Evolutionary conservation across 306 rosid species (phyloP).

Genomic region (Lotus japonicus): DNA sequence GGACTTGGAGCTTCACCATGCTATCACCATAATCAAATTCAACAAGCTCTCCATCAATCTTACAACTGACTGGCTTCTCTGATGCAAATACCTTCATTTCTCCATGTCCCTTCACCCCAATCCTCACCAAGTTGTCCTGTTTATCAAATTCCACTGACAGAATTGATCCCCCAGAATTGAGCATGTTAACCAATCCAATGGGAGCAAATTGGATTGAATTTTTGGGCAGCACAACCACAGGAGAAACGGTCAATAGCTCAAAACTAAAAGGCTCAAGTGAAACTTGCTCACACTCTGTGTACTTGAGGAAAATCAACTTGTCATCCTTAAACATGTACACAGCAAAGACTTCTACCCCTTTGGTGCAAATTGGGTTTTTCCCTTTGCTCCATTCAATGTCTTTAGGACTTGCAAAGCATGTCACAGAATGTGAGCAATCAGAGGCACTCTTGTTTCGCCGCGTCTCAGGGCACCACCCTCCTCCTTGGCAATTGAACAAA

Average conservation of each 20-base stretch:
- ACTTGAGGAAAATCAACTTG: constrained; percentile 45
- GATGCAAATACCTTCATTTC: constrained; percentile 55
- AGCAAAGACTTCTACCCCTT: constrained; percentile 43
- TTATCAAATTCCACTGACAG: constrained; percentile 36
- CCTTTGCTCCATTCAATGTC: constrained; percentile 61
- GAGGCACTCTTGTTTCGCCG: constrained; percentile 48
- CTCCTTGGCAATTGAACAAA: constrained; percentile 75
- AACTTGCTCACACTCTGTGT: constrained; percentile 34
- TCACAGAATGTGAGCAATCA: constrained; percentile 32
- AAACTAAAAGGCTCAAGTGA: constrained; percentile 50
- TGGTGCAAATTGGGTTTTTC: constrained; percentile 28
- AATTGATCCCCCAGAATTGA: constrained; percentile 63
- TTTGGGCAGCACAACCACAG: constrained; percentile 23
- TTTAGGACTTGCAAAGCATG: constrained; percentile 44
- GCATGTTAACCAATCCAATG: constrained; percentile 67
- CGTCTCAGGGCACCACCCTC: constrained; percentile 63
- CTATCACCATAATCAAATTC: constrained; percentile 43
- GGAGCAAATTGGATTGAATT: constrained; percentile 45
- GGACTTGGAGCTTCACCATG: constrained; percentile 40
- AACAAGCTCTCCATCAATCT: constrained; percentile 40
- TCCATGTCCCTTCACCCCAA: constrained; percentile 49
- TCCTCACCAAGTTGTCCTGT: constrained; percentile 23
- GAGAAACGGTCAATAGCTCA: constrained; percentile 54
- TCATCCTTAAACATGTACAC: constrained; percentile 42
- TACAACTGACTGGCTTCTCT: constrained; percentile 41